These are phyloP conservation scores for Ophiosphaerella herpotricha DNA, from an alignment of 2,329 filamentous ascomycete genomes.

Conservation along the genomic window DNA sequence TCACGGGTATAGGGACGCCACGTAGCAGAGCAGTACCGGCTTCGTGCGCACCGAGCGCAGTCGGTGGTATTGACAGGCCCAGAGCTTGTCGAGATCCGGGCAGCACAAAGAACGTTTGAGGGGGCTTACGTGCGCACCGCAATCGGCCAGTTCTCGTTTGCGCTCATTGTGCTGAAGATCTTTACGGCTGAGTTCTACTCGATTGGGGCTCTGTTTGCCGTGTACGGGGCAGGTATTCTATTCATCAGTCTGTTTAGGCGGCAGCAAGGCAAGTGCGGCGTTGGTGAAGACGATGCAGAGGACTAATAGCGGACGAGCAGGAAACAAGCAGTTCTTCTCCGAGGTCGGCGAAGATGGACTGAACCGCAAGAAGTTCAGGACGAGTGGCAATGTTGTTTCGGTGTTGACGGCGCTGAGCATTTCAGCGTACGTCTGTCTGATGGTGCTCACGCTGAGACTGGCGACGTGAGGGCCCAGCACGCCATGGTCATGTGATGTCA, in stretches of 20 bases:
- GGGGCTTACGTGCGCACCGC: constrained; percentile 96
- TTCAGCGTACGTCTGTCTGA: constrained; percentile 64
- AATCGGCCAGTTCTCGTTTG: constrained; percentile 92
- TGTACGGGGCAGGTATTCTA: constrained; percentile 85
- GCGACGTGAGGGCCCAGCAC: constrained; percentile 25
- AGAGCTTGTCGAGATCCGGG: constrained; percentile 92
- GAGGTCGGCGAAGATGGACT: constrained; percentile 64
- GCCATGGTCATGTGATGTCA: constrained; percentile 1
- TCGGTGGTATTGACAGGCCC: constrained; percentile 79
- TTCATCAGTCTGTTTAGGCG: constrained; percentile 83
- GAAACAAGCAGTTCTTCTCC: constrained; percentile 91
- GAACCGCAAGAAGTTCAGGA: constrained; percentile 65
- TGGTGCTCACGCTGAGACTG: constrained; percentile 63
- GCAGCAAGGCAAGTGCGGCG: constrained; percentile 64
- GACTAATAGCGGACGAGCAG: constrained; percentile 23
- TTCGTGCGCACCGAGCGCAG: constrained; percentile 81
- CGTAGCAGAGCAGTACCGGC: constrained; percentile 73
- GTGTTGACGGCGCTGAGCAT: constrained; percentile 66
- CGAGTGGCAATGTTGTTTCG: constrained; percentile 68
- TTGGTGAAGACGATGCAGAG: background rate
- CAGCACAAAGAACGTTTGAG: constrained; percentile 94
- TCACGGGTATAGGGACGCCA: constrained; percentile 53
- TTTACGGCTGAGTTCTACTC: constrained; percentile 96
- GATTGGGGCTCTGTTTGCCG: constrained; percentile 93
- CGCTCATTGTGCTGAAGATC: constrained; percentile 92